Base-by-base conservation (phyloP, 352 stramenopile species). In the Aphanomyces stellatus region DNA sequence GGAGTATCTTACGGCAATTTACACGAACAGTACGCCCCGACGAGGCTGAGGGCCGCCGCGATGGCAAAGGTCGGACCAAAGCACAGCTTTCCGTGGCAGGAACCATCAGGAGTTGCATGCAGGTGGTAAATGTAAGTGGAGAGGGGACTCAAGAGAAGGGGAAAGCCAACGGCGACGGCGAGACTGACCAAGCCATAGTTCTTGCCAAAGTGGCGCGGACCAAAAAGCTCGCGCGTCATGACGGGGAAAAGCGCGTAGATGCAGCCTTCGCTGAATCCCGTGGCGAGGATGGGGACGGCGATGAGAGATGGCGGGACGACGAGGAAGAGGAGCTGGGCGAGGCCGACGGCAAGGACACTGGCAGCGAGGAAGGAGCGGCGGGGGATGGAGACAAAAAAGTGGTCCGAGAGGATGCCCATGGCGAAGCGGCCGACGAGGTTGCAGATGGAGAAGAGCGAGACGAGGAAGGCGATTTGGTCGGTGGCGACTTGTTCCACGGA, bases 181-280 rank as follows among this genome's bases (percentile, higher is more conserved):
- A 88, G 72, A 53, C 80, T 90, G 28, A 91, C 85, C 28, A 89
- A 62, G 8, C 83, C 81, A 65, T 87, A 91, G 55, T 91, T 91
- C 62, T 89, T 87, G 48, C 83, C 83, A 61, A 91, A 89, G 61
- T 91, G 83, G 1, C 69, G 71, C 27, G 71, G 65, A 1, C 83
- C 83, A 56, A 91, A 91, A 0, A 78, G 86, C 65, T 91, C 81
- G 30, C 81, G 80, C n/a, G 72, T 84, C 46, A 92, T 65, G 22
- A 90, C 80, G 6, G 80, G 80, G 46, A 89, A 90, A 7, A 80
- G 74, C 0, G 83, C 77, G 48, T 88, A 90, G 75, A 92, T 90
- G 59, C 88, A 74, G 55, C 81, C 80, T 46, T 90, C 83, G 10
- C 81, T 78, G 24, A 88, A 33, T 1, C 83, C 81, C 4, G 83